phyloP scores from a whole-genome alignment of 495 filamentous ascomycete species.

The Chaetomium tenue region DNA sequence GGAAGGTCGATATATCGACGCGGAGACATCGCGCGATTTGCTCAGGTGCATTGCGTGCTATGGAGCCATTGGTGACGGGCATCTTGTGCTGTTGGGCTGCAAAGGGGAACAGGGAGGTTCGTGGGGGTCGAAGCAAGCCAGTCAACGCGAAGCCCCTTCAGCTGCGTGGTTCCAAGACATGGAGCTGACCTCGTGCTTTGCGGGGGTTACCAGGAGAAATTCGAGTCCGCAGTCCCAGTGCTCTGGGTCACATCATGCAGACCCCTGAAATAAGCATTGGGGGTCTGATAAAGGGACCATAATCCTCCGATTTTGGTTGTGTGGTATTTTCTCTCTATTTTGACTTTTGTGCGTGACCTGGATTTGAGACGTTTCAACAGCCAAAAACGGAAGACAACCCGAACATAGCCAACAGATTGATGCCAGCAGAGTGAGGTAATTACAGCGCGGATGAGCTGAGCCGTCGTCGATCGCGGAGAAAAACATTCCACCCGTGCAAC shows the following conservation, averaged over 20 bases:
- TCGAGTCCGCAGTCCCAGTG: neutral
- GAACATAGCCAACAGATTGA: too few relatives aligned
- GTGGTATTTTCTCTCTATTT: too few relatives aligned
- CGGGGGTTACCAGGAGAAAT: neutral
- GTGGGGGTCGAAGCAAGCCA: conserved; percentile 5
- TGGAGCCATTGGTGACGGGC: neutral
- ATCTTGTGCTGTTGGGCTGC: neutral
- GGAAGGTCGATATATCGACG: conserved; percentile 5
- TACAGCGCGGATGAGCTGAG: too few relatives aligned
- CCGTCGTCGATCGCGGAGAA: too few relatives aligned
- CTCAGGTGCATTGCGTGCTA: conserved; percentile 13
- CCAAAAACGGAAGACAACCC: too few relatives aligned
- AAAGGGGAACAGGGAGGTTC: neutral
- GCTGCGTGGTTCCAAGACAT: neutral
- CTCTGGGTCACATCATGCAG: conserved; percentile 1
- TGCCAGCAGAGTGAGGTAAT: too few relatives aligned
- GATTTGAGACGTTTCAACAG: too few relatives aligned
- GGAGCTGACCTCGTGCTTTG: conserved; percentile 1
- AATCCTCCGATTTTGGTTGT: neutral
- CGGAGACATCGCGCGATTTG: conserved; percentile 13
- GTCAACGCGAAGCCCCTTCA: neutral
- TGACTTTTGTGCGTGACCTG: too few relatives aligned
- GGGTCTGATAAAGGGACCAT: conserved; percentile 29
- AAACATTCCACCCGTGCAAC: too few relatives aligned
- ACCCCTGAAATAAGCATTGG: neutral